A percentile compares a stretch with the other conserved stretches of the same genome.
Conservation (phyloP, 2,329 filamentous ascomycete genomes). For the Diaporthe ampelina region DNA sequence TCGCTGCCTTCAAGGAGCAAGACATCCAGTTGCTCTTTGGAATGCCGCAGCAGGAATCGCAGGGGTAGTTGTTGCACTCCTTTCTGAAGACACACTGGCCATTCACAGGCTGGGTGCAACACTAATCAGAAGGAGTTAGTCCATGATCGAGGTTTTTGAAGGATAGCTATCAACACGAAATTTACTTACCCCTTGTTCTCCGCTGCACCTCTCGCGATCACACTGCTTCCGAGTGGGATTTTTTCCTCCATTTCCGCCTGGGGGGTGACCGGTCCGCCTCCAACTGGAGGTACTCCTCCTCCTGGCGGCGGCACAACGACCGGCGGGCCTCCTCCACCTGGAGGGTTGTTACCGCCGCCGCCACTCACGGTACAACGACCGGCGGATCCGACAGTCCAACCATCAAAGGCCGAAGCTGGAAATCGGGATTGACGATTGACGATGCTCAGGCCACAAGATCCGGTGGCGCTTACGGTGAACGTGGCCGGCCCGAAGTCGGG, state of each 20-base stretch:
- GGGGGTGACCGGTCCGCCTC: no score
- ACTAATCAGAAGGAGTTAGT: slow-evolving; percentile 2
- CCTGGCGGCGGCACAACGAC: no score
- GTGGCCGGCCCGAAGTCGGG: slow-evolving; percentile 1
- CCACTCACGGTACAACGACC: not conserved
- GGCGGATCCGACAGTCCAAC: not conserved
- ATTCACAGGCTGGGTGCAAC: not conserved
- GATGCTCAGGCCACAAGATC: not conserved
- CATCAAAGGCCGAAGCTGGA: not conserved
- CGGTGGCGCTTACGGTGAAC: not conserved
- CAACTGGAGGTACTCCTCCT: no score
- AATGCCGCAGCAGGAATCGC: slow-evolving; percentile 19
- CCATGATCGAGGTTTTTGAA: not conserved
- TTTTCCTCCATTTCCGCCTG: no score
- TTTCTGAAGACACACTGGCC: not conserved
- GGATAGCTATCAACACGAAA: not conserved
- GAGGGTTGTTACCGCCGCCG: no score
- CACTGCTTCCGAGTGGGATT: no score
- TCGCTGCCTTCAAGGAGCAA: not conserved
- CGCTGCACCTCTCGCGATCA: slow-evolving; percentile 16
- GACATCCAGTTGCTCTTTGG: not conserved
- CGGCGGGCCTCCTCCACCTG: no score
- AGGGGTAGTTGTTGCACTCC: slow-evolving; percentile 24
- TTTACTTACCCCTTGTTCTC: not conserved
- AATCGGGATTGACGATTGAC: not conserved